Percentiles rank a stretch among this genome's conserved stretches.
These are phyloP conservation scores for Fusarium ambrosium DNA, from an alignment of 2,329 filamentous ascomycete genomes.

Conservation along the genomic window DNA sequence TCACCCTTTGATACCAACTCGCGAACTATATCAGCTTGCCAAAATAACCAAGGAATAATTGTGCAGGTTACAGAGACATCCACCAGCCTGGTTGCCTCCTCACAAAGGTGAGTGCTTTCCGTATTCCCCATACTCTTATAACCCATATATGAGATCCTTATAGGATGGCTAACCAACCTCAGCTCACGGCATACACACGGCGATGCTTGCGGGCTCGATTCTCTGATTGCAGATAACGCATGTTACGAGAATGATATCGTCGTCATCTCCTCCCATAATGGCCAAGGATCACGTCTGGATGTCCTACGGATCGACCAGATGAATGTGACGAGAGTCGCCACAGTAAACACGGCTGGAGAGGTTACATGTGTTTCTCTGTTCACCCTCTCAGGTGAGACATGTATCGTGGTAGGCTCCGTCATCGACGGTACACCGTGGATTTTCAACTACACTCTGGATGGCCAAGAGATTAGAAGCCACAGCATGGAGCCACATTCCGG, in stretches of 20 bases:
- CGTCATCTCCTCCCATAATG: constrained; percentile 58
- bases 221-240: constrained; percentile 58
- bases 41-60: constrained; percentile 53
- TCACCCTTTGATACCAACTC: constrained; percentile 65
- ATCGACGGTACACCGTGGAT: constrained; percentile 51
- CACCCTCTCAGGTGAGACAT: constrained; percentile 41
- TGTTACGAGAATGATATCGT: constrained; percentile 55
- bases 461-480: constrained; percentile 35
- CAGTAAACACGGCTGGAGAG: constrained; percentile 59
- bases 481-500: constrained; percentile 27
- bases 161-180: constrained; percentile 28
- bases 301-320: constrained; percentile 54
- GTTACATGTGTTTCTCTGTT: constrained; percentile 63
- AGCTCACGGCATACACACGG: constrained; percentile 50
- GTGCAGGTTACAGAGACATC: constrained; percentile 68
- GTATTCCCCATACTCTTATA: background rate
- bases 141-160: background rate
- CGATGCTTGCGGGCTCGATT: constrained; percentile 49
- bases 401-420: constrained; percentile 54
- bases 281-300: constrained; percentile 55
- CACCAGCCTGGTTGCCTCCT: constrained; percentile 56
- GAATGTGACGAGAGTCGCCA: constrained; percentile 46
- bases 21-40: constrained; percentile 64
- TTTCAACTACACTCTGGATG: constrained; percentile 48
- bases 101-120: constrained; percentile 47